Percentiles rank a stretch among this genome's conserved stretches.
phyloP scores from a whole-genome alignment of 179 eudicot genomes.

The Gypsophila paniculata region DNA sequence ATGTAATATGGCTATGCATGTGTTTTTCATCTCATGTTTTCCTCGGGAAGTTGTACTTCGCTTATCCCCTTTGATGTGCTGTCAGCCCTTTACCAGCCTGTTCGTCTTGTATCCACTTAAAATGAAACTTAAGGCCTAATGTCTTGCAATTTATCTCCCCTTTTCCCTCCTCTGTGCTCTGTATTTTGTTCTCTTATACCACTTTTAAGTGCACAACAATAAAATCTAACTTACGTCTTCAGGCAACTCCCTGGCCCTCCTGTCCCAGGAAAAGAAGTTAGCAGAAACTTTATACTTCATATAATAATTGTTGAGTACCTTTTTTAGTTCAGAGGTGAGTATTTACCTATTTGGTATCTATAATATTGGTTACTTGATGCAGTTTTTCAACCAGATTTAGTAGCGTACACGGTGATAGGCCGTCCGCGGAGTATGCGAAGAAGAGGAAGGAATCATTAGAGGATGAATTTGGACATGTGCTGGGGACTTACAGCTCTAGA shows the following conservation, averaged over 20 bases:
- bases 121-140: too few relatives aligned
- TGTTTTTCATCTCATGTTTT: too few relatives aligned
- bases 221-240: neutral
- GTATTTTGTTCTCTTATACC: too few relatives aligned
- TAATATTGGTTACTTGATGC: constrained; percentile 25
- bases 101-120: too few relatives aligned
- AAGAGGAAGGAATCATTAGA: constrained; percentile 85
- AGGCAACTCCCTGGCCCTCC: too few relatives aligned
- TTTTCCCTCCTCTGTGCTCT: too few relatives aligned
- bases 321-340: neutral
- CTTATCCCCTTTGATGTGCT: too few relatives aligned
- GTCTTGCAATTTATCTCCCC: too few relatives aligned
- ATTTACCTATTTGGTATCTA: neutral
- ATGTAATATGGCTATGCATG: too few relatives aligned
- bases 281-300: neutral
- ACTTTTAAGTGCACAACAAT: too few relatives aligned
- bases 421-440: constrained; percentile 88
- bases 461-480: constrained; percentile 71
- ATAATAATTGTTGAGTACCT: neutral
- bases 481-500: constrained; percentile 68
- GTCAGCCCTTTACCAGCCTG: too few relatives aligned
- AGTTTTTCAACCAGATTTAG: constrained; percentile 67
- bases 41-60: too few relatives aligned
- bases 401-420: constrained; percentile 90
- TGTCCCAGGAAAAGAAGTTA: neutral